Evolutionary conservation across 2,329 filamentous ascomycete species (phyloP).

Genomic region (Sclerotiophoma versabilis): DNA sequence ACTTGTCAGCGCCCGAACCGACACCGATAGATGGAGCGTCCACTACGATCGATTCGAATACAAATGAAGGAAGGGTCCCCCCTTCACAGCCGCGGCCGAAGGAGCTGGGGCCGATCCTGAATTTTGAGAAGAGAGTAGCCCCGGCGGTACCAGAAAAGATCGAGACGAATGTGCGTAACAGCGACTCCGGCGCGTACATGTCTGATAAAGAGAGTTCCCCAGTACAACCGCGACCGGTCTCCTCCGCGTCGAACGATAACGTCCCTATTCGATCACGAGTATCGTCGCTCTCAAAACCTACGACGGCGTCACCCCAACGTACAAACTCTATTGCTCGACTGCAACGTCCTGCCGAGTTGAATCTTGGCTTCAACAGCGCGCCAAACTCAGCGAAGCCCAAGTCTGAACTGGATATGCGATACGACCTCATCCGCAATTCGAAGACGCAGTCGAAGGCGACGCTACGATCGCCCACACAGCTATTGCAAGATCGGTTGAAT

Average conservation of each 20-base stretch:
- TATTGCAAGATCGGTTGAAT: constrained; percentile 40
- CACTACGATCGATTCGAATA: not conserved
- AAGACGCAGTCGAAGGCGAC: constrained; percentile 38
- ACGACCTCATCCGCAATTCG: constrained; percentile 42
- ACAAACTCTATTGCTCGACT: constrained; percentile 29
- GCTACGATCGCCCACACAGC: constrained; percentile 42
- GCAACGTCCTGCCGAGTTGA: constrained; percentile 39
- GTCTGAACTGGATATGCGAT: constrained; percentile 43
- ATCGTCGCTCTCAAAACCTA: constrained; percentile 19
- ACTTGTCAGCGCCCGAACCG: not conserved
- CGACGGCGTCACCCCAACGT: constrained; percentile 17
- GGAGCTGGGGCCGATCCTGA: not conserved
- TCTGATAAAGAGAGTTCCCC: constrained; percentile 24
- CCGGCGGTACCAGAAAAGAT: not conserved
- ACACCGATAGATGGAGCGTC: not conserved
- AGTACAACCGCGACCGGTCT: constrained; percentile 16
- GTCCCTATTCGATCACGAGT: constrained; percentile 11
- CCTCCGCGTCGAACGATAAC: constrained; percentile 21
- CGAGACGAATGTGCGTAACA: constrained; percentile 16
- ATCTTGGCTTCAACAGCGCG: constrained; percentile 26
- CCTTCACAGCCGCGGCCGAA: not conserved
- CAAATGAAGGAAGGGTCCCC: not conserved
- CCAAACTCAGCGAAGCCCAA: constrained; percentile 27
- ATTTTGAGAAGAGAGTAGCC: not conserved
- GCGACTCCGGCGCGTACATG: constrained; percentile 38